These are phyloP conservation scores for Sporisorium graminicola DNA, from an alignment of 1,284 basidiomycete species.

Conservation along the genomic window DNA sequence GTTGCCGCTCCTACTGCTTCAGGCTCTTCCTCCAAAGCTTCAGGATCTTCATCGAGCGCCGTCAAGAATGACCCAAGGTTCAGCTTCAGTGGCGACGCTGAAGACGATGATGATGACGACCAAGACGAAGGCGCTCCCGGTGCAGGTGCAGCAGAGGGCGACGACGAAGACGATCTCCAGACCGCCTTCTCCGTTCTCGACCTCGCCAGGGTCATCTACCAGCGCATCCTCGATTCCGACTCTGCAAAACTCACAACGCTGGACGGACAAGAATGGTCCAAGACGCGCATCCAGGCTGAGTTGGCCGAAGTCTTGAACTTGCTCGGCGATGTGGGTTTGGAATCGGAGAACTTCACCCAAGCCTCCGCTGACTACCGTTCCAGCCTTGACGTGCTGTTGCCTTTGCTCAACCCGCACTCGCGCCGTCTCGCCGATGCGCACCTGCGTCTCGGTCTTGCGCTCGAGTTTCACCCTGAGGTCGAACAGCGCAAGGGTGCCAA, in stretches of 20 bases:
- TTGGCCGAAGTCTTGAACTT: slow-evolving; percentile 67
- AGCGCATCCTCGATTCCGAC: slow-evolving; percentile 47
- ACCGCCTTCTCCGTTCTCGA: slow-evolving; percentile 65
- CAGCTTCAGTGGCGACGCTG: slow-evolving; percentile 63
- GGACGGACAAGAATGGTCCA: slow-evolving; percentile 50
- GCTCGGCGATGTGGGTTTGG: slow-evolving; percentile 67
- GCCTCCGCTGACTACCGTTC: slow-evolving; percentile 63
- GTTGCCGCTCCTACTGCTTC: slow-evolving; percentile 13
- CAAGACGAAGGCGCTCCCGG: slow-evolving; percentile 41
- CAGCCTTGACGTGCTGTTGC: slow-evolving; percentile 52
- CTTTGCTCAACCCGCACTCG: slow-evolving; percentile 59
- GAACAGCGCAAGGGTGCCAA: slow-evolving; percentile 49
- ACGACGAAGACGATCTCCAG: slow-evolving; percentile 64
- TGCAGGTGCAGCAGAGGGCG: slow-evolving; percentile 43
- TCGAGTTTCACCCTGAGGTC: slow-evolving; percentile 66
- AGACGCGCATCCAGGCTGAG: slow-evolving; percentile 50
- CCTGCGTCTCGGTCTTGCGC: slow-evolving; percentile 64
- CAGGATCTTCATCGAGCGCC: slow-evolving; percentile 22
- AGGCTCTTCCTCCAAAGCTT: slow-evolving; percentile 22
- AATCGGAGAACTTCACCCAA: slow-evolving; percentile 68
- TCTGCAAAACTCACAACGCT: slow-evolving; percentile 45
- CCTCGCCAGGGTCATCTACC: slow-evolving; percentile 62
- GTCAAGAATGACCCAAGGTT: slow-evolving; percentile 54
- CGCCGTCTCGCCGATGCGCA: slow-evolving; percentile 67
- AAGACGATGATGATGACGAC: slow-evolving; percentile 58